Conservation (phyloP, 176 grass and related monocot species). For the Raddia distichophylla region DNA sequence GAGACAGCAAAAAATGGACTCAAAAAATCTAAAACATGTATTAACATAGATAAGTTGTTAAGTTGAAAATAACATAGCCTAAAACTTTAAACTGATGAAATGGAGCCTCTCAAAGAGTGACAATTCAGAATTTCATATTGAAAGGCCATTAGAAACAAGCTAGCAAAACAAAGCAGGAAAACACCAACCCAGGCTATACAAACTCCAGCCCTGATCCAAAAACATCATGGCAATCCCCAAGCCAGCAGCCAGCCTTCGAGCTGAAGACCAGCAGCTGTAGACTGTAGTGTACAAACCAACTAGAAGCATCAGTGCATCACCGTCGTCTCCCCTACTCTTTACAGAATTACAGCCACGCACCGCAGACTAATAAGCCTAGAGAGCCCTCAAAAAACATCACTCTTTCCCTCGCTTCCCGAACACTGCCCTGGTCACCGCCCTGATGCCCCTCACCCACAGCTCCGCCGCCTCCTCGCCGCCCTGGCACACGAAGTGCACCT, state of each 20-base stretch:
- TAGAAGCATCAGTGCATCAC: constrained; percentile 32
- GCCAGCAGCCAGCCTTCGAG: constrained; percentile 65
- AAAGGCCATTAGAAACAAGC: constrained; percentile 8
- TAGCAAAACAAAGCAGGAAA: constrained; percentile 41
- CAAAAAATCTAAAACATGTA: too few relatives aligned
- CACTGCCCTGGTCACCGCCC: constrained; percentile 54
- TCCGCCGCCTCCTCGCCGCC: constrained; percentile 78
- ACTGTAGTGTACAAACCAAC: constrained; percentile 7
- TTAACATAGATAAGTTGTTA: too few relatives aligned
- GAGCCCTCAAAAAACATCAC: neutral
- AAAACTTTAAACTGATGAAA: neutral
- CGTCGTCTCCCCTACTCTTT: constrained; percentile 41
- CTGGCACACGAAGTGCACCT: constrained; percentile 88
- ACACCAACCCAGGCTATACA: constrained; percentile 34
- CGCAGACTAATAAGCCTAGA: constrained; percentile 48
- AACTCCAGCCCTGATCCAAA: constrained; percentile 52
- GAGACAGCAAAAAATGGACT: too few relatives aligned
- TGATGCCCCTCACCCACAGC: constrained; percentile 93
- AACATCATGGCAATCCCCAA: constrained; percentile 57
- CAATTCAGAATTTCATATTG: neutral
- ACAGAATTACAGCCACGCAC: constrained; percentile 30
- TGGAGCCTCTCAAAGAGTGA: neutral
- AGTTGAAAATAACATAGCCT: too few relatives aligned
- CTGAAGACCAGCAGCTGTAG: constrained; percentile 52
- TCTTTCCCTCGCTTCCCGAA: constrained; percentile 47